These are phyloP conservation scores for Colletotrichum truncatum DNA, from an alignment of 2,329 filamentous ascomycete genomes.

Conservation along the genomic window DNA sequence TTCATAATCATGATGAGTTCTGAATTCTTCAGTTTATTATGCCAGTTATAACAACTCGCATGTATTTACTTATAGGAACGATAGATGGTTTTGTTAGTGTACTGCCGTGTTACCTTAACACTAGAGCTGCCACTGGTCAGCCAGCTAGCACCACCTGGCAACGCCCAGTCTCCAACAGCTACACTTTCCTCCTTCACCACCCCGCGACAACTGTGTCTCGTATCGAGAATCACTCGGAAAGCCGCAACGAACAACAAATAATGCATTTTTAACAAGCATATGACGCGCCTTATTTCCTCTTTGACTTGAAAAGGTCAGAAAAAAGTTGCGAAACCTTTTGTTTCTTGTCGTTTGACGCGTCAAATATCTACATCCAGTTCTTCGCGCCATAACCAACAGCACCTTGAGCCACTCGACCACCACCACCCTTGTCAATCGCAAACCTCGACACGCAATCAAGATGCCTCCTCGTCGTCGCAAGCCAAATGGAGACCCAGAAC, in stretches of 20 bases:
- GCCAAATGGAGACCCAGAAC: background rate
- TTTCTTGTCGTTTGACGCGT: background rate
- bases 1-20: too few relatives aligned
- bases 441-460: background rate
- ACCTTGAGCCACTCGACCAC: background rate
- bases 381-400: background rate
- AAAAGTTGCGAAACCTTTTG: too few relatives aligned
- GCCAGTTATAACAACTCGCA: too few relatives aligned
- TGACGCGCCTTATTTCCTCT: background rate
- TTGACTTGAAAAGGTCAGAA: background rate
- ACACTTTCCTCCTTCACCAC: background rate
- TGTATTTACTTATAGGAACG: too few relatives aligned
- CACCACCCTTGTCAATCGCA: background rate
- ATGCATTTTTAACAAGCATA: background rate
- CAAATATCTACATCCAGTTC: background rate
- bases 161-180: background rate
- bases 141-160: background rate
- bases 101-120: background rate
- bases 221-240: background rate
- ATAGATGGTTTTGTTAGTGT: background rate
- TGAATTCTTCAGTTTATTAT: too few relatives aligned
- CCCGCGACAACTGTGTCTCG: background rate
- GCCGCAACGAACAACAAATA: background rate
- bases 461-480: conserved; percentile 22
- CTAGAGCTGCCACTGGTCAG: background rate